Conservation (phyloP, 73 alveolate species). For the Blepharisma stoltei region DNA sequence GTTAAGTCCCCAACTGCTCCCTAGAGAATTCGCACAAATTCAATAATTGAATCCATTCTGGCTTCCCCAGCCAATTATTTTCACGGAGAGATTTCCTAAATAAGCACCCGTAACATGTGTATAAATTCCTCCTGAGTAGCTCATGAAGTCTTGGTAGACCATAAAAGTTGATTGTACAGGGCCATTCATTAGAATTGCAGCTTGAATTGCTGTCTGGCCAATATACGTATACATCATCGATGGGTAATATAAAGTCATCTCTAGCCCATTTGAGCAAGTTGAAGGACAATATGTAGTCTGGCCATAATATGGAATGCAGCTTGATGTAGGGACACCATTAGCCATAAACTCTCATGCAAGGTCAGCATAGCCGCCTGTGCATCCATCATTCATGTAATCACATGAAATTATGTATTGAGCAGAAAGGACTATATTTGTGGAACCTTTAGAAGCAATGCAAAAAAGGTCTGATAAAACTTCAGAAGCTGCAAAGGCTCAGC, state of each 20-base stretch:
- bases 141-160: conserved; percentile 84
- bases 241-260: not conserved
- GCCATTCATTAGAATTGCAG: not conserved
- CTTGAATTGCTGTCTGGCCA: not conserved
- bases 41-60: conserved; percentile 72
- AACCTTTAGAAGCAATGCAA: conserved; percentile 73
- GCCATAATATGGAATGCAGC: not conserved
- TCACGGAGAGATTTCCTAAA: conserved; percentile 87
- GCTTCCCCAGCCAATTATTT: conserved; percentile 82
- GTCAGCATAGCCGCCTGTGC: conserved; percentile 80
- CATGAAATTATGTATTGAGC: conserved; percentile 70
- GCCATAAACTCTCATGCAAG: conserved; percentile 69
- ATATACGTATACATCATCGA: not conserved
- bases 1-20: conserved; percentile 78
- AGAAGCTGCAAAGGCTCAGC: conserved; percentile 98
- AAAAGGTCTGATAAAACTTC: conserved; percentile 92
- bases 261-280: not conserved
- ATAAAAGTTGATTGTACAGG: conserved; percentile 51
- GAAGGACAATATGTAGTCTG: not conserved
- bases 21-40: conserved; percentile 83
- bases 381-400: conserved; percentile 66
- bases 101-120: conserved; percentile 61
- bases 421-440: conserved; percentile 54
- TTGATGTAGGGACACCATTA: not conserved
- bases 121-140: conserved; percentile 74